Conservation (phyloP, 768 basidiomycete species). For the Strobilomyces confusus region DNA sequence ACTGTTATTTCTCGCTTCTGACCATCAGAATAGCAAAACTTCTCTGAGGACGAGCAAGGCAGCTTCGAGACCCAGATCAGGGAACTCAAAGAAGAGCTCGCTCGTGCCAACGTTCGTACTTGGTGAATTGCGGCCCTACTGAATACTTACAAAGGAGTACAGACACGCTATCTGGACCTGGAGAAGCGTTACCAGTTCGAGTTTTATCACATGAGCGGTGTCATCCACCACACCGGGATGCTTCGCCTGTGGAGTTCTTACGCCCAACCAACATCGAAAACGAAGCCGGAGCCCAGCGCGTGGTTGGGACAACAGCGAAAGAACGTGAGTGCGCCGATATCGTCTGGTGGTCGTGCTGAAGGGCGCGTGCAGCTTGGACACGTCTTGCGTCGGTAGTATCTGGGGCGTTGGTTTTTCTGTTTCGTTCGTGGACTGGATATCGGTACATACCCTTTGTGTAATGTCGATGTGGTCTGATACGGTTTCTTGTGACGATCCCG, state of each 20-base stretch:
- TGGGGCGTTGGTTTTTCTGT: neutral
- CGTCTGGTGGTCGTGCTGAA: neutral
- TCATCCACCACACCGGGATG: constrained; percentile 70
- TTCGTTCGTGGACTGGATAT: constrained; percentile 12
- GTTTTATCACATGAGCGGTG: constrained; percentile 76
- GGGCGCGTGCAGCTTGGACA: constrained; percentile 25
- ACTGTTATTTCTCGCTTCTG: constrained; percentile 4
- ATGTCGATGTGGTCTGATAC: constrained; percentile 9
- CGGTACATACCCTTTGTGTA: constrained; percentile 11
- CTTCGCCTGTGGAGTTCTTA: constrained; percentile 59
- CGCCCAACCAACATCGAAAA: constrained; percentile 41
- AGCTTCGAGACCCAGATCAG: constrained; percentile 63
- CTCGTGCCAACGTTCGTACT: constrained; percentile 47
- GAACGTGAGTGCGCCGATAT: constrained; percentile 30
- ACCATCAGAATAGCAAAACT: constrained; percentile 33
- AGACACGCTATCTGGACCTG: constrained; percentile 54
- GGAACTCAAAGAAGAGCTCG: constrained; percentile 60
- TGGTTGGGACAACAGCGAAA: constrained; percentile 70
- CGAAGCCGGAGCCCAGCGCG: constrained; percentile 49
- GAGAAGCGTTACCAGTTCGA: constrained; percentile 65
- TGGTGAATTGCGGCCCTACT: neutral
- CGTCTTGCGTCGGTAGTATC: constrained; percentile 23
- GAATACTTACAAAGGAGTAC: constrained; percentile 3
- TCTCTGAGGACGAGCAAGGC: constrained; percentile 71
- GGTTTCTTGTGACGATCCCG: neutral